These are phyloP conservation scores for Coniochaeta ligniaria DNA, from an alignment of 2,329 filamentous ascomycete genomes.

Conservation along the genomic window DNA sequence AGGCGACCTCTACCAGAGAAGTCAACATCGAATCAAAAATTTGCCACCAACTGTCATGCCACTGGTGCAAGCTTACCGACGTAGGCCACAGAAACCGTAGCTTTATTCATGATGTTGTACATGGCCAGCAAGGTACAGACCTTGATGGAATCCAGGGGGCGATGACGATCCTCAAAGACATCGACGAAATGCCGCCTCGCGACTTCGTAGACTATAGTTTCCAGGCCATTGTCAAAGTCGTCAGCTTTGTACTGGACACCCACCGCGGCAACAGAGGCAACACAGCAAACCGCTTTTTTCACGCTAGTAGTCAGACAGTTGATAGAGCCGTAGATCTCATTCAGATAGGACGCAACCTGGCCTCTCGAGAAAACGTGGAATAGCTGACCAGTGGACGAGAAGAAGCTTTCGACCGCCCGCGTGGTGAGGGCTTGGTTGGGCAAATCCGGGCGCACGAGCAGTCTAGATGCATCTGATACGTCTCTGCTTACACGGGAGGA, in stretches of 20 bases:
- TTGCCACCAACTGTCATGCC: too few species aligned
- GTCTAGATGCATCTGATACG: not conserved
- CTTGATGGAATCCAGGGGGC: conserved; percentile 19
- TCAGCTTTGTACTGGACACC: conserved; percentile 18
- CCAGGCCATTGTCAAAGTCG: conserved; percentile 8
- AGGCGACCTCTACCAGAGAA: conserved; percentile 14
- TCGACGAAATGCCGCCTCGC: conserved; percentile 18
- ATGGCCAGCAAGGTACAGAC: conserved; percentile 20
- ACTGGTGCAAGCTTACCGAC: conserved; percentile 14
- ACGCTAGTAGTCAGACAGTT: conserved; percentile 1
- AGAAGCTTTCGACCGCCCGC: conserved; percentile 18
- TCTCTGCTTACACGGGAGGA: not conserved
- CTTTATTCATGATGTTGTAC: conserved; percentile 22
- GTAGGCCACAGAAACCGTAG: conserved; percentile 19
- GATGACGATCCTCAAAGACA: conserved; percentile 14
- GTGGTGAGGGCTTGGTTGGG: conserved; percentile 3
- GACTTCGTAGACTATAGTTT: conserved; percentile 16
- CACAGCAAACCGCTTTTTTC: conserved; percentile 15
- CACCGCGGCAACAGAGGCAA: conserved; percentile 18
- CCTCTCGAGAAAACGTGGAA: conserved; percentile 20
- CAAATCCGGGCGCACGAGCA: not conserved
- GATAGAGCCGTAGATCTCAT: conserved; percentile 2
- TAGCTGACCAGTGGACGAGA: conserved; percentile 15
- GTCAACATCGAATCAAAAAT: not conserved
- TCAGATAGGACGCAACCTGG: conserved; percentile 14